Evolutionary conservation across 2,329 filamentous ascomycete genomes (phyloP).

Genomic region (Diplocarpon rosae): DNA sequence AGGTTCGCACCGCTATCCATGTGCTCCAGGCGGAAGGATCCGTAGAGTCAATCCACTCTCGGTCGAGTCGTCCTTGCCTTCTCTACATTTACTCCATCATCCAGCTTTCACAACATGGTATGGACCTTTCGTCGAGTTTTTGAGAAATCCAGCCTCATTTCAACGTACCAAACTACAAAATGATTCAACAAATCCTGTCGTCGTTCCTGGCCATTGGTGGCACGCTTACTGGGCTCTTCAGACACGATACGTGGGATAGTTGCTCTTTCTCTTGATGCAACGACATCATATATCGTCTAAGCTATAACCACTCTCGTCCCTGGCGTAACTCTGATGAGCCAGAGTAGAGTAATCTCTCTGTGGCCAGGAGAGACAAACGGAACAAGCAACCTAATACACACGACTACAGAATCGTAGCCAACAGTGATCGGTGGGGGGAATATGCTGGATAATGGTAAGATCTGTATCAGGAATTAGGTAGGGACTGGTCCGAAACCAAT

Average conservation of each 20-base stretch:
- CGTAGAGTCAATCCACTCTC: too few relatives aligned
- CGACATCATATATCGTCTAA: constrained; percentile 30
- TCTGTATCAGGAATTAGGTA: constrained; percentile 5
- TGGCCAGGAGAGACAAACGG: constrained; percentile 37
- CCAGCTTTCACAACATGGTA: too few relatives aligned
- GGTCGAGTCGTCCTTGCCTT: too few relatives aligned
- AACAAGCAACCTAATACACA: constrained; percentile 33
- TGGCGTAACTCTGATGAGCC: constrained; percentile 28
- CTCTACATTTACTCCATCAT: too few relatives aligned
- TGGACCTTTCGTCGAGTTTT: too few relatives aligned
- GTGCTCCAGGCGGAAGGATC: too few relatives aligned
- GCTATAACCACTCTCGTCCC: constrained; percentile 33
- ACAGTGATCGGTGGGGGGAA: constrained; percentile 33
- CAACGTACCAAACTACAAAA: background rate
- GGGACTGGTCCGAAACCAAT: too few relatives aligned
- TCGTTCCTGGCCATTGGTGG: background rate
- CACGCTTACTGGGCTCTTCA: background rate
- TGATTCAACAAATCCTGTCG: background rate
- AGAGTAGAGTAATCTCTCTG: constrained; percentile 31
- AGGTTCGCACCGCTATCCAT: too few relatives aligned
- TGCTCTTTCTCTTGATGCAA: constrained; percentile 29
- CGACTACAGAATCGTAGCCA: constrained; percentile 32
- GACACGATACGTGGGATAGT: constrained; percentile 29
- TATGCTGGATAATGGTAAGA: constrained; percentile 31
- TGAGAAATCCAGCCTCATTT: too few relatives aligned